Percentiles rank a stretch among this genome's conserved stretches.
Evolutionary conservation across 2,329 filamentous ascomycete genomes (phyloP).

Genomic region (Monosporascus sp.): DNA sequence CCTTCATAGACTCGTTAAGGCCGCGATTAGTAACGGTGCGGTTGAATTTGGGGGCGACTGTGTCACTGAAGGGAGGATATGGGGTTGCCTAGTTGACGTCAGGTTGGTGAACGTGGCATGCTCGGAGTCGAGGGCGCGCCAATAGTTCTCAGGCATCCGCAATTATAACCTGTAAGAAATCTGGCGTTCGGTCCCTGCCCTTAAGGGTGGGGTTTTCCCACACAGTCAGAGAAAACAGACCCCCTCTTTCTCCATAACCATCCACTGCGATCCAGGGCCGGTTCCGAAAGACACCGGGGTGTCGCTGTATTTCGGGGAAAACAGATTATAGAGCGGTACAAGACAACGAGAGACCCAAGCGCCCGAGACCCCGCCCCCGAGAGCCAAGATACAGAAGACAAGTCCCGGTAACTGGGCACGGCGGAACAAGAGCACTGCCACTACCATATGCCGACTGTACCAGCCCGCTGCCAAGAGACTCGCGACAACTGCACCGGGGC

Average conservation of each 20-base stretch:
- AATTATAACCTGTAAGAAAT: background rate
- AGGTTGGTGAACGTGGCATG: background rate
- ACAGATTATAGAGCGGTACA: constrained; percentile 14
- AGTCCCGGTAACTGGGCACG: background rate
- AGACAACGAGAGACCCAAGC: constrained; percentile 10
- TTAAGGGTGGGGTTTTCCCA: background rate
- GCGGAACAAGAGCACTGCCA: background rate
- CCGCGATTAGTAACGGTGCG: background rate
- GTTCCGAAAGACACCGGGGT: constrained; percentile 17
- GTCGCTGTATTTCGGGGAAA: constrained; percentile 23
- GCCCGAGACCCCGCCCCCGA: constrained; percentile 15
- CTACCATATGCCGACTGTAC: background rate
- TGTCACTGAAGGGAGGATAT: background rate
- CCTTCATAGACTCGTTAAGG: background rate
- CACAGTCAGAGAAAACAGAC: background rate
- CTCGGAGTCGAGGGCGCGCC: background rate
- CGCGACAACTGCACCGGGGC: background rate
- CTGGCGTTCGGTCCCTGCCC: background rate
- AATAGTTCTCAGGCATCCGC: background rate
- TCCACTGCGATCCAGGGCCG: background rate
- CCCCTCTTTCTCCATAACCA: background rate
- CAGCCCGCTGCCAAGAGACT: background rate
- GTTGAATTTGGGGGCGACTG: background rate
- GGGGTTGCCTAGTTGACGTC: background rate
- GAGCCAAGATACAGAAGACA: background rate